Percentiles rank a stretch among this genome's conserved stretches.
These are phyloP conservation scores for Capsella rubella DNA, from an alignment of 441 rosid species.

Conservation along the genomic window DNA sequence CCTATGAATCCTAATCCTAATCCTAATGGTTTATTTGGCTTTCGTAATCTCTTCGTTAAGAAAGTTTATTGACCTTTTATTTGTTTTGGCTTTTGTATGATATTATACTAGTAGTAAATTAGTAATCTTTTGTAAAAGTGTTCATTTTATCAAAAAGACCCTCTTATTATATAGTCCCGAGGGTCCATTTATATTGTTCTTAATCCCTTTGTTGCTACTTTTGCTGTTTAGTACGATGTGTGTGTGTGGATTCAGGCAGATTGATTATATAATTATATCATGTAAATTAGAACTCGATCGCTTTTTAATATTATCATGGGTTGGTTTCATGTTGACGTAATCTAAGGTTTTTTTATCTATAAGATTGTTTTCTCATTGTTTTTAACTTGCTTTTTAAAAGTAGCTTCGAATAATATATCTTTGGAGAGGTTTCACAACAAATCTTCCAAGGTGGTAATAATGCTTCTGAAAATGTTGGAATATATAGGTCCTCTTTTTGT, in stretches of 20 bases:
- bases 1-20: conserved; percentile 33
- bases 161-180: conserved; percentile 16
- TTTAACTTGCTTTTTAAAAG: no score
- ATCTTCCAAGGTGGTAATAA: not conserved
- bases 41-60: conserved; percentile 69
- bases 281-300: conserved; percentile 29
- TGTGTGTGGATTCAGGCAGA: conserved; percentile 25
- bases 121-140: conserved; percentile 11
- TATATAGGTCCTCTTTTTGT: no score
- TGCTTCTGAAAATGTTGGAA: not conserved
- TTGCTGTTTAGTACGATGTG: conserved; percentile 39
- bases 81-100: not conserved
- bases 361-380: no score
- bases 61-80: conserved; percentile 55
- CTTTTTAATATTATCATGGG: not conserved
- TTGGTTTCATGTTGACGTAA: not conserved
- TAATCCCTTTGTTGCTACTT: conserved; percentile 27
- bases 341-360: not conserved
- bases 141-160: conserved; percentile 11
- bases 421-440: no score
- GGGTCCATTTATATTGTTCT: conserved; percentile 27
- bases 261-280: conserved; percentile 28
- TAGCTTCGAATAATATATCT: no score
- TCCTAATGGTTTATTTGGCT: conserved; percentile 55
- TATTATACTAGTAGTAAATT: not conserved